Evolutionary conservation across 2,329 filamentous ascomycete genomes (phyloP).

Genomic region (Aspergillus bombycis): DNA sequence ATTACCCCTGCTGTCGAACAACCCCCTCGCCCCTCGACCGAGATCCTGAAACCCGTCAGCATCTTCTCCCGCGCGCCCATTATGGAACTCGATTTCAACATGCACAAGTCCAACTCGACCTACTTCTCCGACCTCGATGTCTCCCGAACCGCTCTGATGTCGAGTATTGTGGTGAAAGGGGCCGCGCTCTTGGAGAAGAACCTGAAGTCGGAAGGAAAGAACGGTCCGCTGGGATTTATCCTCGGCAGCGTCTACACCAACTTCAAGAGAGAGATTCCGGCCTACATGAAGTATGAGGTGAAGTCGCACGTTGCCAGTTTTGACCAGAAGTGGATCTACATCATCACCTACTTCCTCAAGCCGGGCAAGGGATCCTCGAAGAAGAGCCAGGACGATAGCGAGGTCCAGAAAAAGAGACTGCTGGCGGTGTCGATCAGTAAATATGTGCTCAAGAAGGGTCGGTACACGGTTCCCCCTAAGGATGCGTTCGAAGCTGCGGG

Average conservation of each 20-base stretch:
- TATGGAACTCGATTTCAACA: slow-evolving; percentile 80
- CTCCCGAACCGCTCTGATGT: slow-evolving; percentile 75
- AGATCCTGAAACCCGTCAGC: slow-evolving; percentile 71
- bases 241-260: slow-evolving; percentile 71
- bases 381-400: slow-evolving; percentile 10
- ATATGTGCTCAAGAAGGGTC: slow-evolving; percentile 77
- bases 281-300: slow-evolving; percentile 70
- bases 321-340: slow-evolving; percentile 79
- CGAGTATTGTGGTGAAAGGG: slow-evolving; percentile 63
- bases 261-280: slow-evolving; percentile 71
- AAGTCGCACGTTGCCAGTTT: slow-evolving; percentile 70
- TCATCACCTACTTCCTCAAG: slow-evolving; percentile 71
- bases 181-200: slow-evolving; percentile 52
- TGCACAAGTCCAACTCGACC: slow-evolving; percentile 78
- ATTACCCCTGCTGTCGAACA: slow-evolving; percentile 44
- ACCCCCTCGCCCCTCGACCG: slow-evolving; percentile 41
- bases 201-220: slow-evolving; percentile 55
- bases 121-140: slow-evolving; percentile 86
- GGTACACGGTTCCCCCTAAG: slow-evolving; percentile 80
- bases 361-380: slow-evolving; percentile 33
- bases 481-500: slow-evolving; percentile 69
- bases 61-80: slow-evolving; percentile 66
- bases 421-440: slow-evolving; percentile 72
- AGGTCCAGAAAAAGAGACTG: slow-evolving; percentile 60
- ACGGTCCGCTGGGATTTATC: slow-evolving; percentile 60